A percentile compares a stretch with the other conserved stretches of the same genome.
Conservation (phyloP, 371 early-diverging fungal species). For the Rhizomucor pusillus region DNA sequence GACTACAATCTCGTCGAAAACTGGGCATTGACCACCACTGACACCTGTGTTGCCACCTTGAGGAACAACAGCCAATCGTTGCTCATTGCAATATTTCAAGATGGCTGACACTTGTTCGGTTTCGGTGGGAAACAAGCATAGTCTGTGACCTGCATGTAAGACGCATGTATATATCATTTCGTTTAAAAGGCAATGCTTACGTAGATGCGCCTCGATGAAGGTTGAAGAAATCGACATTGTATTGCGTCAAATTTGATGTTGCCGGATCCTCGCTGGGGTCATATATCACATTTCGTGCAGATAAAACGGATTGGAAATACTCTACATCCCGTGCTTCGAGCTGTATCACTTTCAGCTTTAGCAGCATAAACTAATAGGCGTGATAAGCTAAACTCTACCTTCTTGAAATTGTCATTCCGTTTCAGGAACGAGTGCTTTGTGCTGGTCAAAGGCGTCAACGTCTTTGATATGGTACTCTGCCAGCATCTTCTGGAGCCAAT, state of each 20-base stretch:
- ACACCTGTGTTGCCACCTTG: constrained; percentile 96
- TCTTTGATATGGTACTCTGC: too few relatives aligned
- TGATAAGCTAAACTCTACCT: constrained; percentile 2
- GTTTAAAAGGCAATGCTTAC: constrained; percentile 39
- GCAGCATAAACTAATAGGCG: not conserved
- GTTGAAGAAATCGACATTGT: constrained; percentile 83
- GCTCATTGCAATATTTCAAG: constrained; percentile 77
- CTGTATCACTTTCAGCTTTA: not conserved
- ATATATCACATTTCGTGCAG: constrained; percentile 23
- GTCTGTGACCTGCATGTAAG: constrained; percentile 5
- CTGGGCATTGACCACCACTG: constrained; percentile 82
- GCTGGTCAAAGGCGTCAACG: constrained; percentile 11
- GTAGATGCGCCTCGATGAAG: constrained; percentile 77
- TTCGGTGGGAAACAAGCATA: constrained; percentile 69
- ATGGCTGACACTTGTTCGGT: constrained; percentile 77
- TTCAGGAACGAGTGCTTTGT: constrained; percentile 6
- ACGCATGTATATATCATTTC: not conserved
- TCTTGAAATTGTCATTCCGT: constrained; percentile 10
- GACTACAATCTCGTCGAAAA: constrained; percentile 89
- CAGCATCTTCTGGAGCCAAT: too few relatives aligned
- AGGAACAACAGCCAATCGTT: constrained; percentile 82
- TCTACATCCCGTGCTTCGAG: constrained; percentile 45
- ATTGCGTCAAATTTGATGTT: constrained; percentile 36
- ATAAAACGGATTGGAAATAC: constrained; percentile 48
- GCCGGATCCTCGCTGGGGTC: constrained; percentile 7